Evolutionary conservation across 306 rosid genomes (phyloP).

Genomic region (Gastrolobium villosum): DNA sequence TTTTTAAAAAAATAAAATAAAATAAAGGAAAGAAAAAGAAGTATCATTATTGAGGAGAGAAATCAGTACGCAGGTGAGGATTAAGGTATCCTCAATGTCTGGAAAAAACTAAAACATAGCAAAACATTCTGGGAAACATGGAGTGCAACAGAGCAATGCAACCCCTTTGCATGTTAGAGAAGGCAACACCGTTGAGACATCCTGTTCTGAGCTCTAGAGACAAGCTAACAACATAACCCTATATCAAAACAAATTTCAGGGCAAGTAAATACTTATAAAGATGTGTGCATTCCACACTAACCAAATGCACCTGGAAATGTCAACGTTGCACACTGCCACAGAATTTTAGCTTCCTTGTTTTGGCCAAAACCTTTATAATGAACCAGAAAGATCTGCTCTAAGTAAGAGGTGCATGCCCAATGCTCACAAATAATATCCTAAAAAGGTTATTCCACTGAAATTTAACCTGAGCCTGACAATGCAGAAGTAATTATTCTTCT

Average conservation of each 20-base stretch:
- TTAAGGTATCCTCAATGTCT: slow-evolving; percentile 19
- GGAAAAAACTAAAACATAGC: not conserved
- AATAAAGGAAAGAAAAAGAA: not conserved
- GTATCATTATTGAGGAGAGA: not conserved
- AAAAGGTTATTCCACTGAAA: not conserved
- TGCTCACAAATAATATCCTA: not conserved
- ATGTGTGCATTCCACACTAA: not conserved
- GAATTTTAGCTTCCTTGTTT: not conserved
- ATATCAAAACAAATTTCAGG: too few species aligned
- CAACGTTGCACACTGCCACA: not conserved
- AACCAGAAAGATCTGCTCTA: not conserved
- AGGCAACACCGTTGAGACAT: not conserved
- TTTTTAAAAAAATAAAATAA: not conserved
- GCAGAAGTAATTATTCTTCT: not conserved
- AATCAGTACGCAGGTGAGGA: not conserved
- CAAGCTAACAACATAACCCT: too few species aligned
- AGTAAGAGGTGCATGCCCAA: not conserved
- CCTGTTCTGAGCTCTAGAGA: slow-evolving; percentile 11
- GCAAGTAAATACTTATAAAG: not conserved
- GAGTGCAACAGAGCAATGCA: slow-evolving; percentile 1
- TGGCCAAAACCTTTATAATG: not conserved
- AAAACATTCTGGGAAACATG: not conserved
- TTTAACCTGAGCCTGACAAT: slow-evolving; percentile 2
- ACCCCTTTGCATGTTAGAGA: not conserved
- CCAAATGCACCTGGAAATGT: slow-evolving; percentile 2